phyloP scores from a whole-genome alignment of 1,284 basidiomycete species.

The Ganoderma lucidum region DNA sequence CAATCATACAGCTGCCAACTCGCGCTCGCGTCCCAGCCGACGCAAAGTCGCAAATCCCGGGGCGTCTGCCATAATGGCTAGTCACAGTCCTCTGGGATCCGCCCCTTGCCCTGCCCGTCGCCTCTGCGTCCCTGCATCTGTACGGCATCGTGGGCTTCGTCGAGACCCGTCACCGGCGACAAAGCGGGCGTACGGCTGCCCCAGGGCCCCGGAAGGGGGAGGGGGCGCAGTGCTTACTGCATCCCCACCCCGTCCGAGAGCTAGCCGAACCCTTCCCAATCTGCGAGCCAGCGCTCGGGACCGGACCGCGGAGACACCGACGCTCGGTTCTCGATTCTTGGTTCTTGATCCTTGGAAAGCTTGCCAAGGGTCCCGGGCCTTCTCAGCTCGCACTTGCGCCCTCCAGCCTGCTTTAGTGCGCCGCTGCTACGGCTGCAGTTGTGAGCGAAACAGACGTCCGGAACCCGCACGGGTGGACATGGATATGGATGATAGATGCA shows the following conservation, averaged over 20 bases:
- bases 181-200: not conserved
- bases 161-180: not conserved
- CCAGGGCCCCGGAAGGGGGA: not conserved
- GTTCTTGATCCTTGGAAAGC: not conserved
- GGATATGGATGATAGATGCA: not conserved
- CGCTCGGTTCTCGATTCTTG: too few relatives aligned
- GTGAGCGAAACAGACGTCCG: not conserved
- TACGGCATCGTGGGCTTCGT: slow-evolving; percentile 5
- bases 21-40: not conserved
- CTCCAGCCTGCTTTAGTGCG: not conserved
- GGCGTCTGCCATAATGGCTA: not conserved
- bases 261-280: not conserved
- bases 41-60: slow-evolving; percentile 1
- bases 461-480: not conserved
- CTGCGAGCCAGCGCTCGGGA: slow-evolving; percentile 7
- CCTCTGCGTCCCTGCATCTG: not conserved
- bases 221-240: slow-evolving; percentile 1
- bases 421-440: not conserved
- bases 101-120: slow-evolving; percentile 4
- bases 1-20: not conserved
- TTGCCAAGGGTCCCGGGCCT: not conserved
- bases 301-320: not conserved
- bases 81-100: not conserved
- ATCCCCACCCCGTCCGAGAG: slow-evolving; percentile 2
- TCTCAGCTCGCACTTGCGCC: not conserved